Evolutionary conservation across 345 rosid species (phyloP).

Genomic region (Lepidium africanum): DNA sequence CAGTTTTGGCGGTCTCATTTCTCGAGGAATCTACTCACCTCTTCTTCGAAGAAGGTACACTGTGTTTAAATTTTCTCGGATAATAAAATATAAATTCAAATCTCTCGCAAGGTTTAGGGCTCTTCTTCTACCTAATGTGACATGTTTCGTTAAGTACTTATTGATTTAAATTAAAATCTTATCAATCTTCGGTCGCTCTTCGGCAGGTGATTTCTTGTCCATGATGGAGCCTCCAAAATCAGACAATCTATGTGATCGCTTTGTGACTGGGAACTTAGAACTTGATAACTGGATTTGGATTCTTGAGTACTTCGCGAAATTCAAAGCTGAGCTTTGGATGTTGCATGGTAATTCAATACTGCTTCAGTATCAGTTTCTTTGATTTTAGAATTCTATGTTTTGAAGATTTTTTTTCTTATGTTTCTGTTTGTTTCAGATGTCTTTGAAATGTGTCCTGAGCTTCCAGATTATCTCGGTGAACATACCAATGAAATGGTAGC

Average conservation of each 20-base stretch:
- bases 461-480: constrained; percentile 28
- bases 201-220: not conserved
- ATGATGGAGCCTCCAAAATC: constrained; percentile 2
- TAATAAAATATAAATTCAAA: too few relatives aligned
- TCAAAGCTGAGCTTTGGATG: constrained; percentile 25
- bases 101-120: too few relatives aligned
- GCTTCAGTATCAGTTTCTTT: not conserved
- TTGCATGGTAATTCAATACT: constrained; percentile 13
- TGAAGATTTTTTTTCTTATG: not conserved
- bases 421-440: constrained; percentile 6
- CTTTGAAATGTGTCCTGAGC: constrained; percentile 24
- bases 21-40: not conserved
- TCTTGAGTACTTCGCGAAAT: constrained; percentile 24
- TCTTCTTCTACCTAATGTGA: not conserved
- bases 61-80: not conserved
- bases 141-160: not conserved
- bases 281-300: constrained; percentile 22
- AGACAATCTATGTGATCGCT: not conserved
- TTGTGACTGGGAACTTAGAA: constrained; percentile 12
- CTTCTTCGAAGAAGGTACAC: not conserved
- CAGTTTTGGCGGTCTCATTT: not conserved
- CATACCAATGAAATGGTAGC: constrained; percentile 25
- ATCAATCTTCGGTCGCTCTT: not conserved
- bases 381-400: not conserved
- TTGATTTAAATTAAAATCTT: not conserved